Evolutionary conservation across 257 asterid genomes (phyloP).

Genomic region (Salvia hispanica): DNA sequence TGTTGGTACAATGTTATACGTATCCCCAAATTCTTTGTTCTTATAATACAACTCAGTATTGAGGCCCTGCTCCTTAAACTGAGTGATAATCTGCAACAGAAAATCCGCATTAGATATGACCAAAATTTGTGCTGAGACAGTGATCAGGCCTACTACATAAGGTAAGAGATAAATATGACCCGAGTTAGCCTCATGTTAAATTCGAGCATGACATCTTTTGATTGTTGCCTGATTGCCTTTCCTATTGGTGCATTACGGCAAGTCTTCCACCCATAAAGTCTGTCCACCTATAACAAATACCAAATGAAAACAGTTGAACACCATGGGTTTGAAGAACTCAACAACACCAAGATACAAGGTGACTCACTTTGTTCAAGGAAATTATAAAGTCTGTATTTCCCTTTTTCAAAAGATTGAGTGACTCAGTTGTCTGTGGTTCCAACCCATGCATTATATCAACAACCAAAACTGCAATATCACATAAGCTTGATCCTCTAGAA

Average conservation of each 20-base stretch:
- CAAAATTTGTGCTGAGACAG: constrained; percentile 11
- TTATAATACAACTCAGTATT: constrained; percentile 87
- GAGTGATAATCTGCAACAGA: constrained; percentile 60
- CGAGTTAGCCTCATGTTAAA: constrained; percentile 71
- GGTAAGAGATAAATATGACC: constrained; percentile 42
- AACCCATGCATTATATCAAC: constrained; percentile 98
- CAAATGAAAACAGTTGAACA: constrained; percentile 20
- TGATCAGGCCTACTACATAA: background rate
- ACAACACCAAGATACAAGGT: constrained; percentile 12
- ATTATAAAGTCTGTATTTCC: constrained; percentile 85
- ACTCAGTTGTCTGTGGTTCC: constrained; percentile 75
- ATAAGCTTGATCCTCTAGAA: constrained; percentile 94
- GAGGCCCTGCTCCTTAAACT: constrained; percentile 91
- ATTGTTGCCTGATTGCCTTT: constrained; percentile 79
- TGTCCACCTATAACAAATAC: constrained; percentile 62
- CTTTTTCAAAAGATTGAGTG: constrained; percentile 62
- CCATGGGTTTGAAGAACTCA: background rate
- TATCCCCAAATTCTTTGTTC: constrained; percentile 89
- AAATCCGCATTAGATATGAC: constrained; percentile 32
- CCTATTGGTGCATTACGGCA: constrained; percentile 76
- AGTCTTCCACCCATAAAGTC: constrained; percentile 85
- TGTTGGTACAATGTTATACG: constrained; percentile 86
- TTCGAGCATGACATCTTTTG: constrained; percentile 67
- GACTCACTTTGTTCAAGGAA: constrained; percentile 89
- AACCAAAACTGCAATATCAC: constrained; percentile 93